Evolutionary conservation across 2,329 filamentous ascomycete genomes (phyloP).

Genomic region (Pseudonectria buxi): DNA sequence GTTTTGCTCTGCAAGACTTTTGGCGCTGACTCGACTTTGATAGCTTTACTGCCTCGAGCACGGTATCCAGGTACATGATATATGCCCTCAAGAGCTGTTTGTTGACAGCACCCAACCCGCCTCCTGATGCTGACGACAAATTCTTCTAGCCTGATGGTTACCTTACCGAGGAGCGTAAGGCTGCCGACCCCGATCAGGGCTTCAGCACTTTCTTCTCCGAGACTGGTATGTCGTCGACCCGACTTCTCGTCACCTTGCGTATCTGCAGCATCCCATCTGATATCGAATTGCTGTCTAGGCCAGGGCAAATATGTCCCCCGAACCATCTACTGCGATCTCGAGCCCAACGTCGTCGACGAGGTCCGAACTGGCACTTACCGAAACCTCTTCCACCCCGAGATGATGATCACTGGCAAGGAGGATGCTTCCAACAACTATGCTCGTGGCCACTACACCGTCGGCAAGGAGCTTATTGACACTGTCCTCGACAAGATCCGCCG

Average conservation of each 20-base stretch:
- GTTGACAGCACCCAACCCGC: constrained; percentile 11
- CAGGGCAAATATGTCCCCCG: constrained; percentile 98
- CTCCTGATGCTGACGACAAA: constrained; percentile 9
- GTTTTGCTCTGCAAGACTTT: constrained; percentile 13
- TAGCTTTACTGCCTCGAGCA: constrained; percentile 99
- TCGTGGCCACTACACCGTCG: constrained; percentile 98
- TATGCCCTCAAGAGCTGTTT: constrained; percentile 5
- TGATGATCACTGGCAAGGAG: constrained; percentile 99
- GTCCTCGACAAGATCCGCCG: constrained; percentile 96
- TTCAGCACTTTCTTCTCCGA: constrained; percentile 99
- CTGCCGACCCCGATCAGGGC: constrained; percentile 84
- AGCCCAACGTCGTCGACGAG: constrained; percentile 99
- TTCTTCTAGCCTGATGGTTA: constrained; percentile 81
- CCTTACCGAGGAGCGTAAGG: constrained; percentile 97
- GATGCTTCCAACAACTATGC: constrained; percentile 99
- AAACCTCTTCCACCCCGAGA: constrained; percentile 95
- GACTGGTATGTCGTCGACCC: constrained; percentile 61
- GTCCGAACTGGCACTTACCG: constrained; percentile 97
- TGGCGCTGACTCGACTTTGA: constrained; percentile 15
- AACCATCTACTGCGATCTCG: constrained; percentile 99
- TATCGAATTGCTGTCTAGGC: constrained; percentile 46
- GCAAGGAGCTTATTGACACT: constrained; percentile 98
- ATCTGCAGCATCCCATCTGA: constrained; percentile 3
- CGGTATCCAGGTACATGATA: constrained; percentile 79
- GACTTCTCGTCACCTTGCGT: background rate